phyloP scores from a whole-genome alignment of 169 alveolate species.

The Plasmodium fragile region DNA sequence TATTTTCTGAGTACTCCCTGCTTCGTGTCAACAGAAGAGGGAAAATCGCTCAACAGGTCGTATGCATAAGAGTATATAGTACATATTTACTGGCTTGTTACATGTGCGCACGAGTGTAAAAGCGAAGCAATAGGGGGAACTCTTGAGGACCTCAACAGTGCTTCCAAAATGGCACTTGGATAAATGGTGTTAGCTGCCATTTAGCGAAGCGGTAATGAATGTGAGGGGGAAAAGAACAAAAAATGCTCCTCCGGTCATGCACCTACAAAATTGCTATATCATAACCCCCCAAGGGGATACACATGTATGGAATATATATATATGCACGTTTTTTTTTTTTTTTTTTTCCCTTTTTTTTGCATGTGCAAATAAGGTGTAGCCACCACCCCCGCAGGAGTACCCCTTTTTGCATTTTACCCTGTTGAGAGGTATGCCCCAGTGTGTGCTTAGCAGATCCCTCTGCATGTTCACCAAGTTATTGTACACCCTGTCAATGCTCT shows the following conservation, averaged over 20 bases:
- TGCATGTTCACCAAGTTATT: neutral
- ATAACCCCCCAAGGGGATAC: neutral
- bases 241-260: neutral
- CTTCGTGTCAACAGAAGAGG: neutral
- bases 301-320: neutral
- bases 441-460: neutral
- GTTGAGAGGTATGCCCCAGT: neutral
- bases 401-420: neutral
- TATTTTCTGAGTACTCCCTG: neutral
- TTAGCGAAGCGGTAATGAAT: neutral
- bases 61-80: neutral
- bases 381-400: neutral
- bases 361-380: neutral
- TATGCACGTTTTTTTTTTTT: neutral
- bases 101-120: neutral
- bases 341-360: neutral
- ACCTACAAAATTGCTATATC: neutral
- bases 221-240: neutral
- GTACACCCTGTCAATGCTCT: neutral
- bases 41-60: neutral
- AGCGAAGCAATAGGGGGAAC: neutral
- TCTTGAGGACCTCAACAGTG: neutral
- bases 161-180: conserved; percentile 2
- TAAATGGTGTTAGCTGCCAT: neutral
- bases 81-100: neutral